These are phyloP conservation scores for Colletotrichum tanaceti DNA, from an alignment of 2,329 filamentous ascomycete genomes.

Conservation along the genomic window DNA sequence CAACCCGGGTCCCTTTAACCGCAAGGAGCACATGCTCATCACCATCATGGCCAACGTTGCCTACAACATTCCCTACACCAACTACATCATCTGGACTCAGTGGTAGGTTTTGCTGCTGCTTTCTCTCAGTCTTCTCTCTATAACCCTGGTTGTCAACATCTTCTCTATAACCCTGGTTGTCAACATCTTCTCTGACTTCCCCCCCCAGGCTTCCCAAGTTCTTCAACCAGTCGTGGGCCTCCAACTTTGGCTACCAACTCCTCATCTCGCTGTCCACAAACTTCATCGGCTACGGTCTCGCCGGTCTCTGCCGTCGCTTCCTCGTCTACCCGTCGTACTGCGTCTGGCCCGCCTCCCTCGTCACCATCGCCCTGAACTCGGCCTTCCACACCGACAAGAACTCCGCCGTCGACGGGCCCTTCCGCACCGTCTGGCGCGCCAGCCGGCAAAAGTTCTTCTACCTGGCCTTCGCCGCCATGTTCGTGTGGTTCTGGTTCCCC, in stretches of 20 bases:
- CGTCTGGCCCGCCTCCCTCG: conserved; percentile 61
- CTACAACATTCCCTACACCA: conserved; percentile 55
- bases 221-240: conserved; percentile 58
- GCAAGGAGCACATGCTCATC: conserved; percentile 66
- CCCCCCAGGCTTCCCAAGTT: conserved; percentile 49
- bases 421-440: conserved; percentile 50
- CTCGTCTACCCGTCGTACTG: conserved; percentile 59
- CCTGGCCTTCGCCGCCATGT: conserved; percentile 54
- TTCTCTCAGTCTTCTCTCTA: no score
- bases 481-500: conserved; percentile 63
- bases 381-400: conserved; percentile 55
- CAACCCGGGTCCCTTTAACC: conserved; percentile 62
- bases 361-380: conserved; percentile 57
- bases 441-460: conserved; percentile 57
- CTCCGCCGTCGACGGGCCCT: conserved; percentile 46
- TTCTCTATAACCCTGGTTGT: no score
- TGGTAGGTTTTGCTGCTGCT: conserved; percentile 23
- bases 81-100: conserved; percentile 58
- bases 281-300: conserved; percentile 61
- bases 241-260: conserved; percentile 57
- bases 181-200: not conserved
- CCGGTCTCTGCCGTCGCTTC: conserved; percentile 55
- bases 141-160: no score
- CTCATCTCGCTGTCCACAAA: conserved; percentile 59
- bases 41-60: conserved; percentile 66